Evolutionary conservation across 352 stramenopile species (phyloP), one percentile per base, ranked within the genome.

Genomic region (Aphanomyces astaci): DNA sequence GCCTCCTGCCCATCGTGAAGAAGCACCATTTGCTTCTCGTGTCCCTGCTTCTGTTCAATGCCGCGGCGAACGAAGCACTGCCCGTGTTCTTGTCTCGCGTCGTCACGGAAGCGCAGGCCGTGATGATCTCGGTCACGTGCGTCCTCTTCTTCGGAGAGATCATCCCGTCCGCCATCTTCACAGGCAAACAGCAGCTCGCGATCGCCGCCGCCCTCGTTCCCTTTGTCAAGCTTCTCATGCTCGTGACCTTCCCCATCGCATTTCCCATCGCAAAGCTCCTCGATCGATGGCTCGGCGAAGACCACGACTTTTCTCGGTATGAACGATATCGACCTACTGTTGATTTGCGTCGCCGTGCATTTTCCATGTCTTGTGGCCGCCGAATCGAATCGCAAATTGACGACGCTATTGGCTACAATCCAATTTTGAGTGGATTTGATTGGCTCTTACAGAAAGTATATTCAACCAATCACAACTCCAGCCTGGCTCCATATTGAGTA

Each of bases 121-220:
- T 96, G 54, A 70, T 96, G 30, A 75, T 95, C 36, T 92, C 82
- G 30, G 87, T 96, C 1, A 92, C 82, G 2, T 64, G 90, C 4
- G 80, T 97, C 2, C 71, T 96, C 10, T 77, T 96, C 45, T 95
- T 94, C 75, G 88, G 88, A 4, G 89, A 97, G 70, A 95, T 97
- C 59, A 73, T 96, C 22, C 88, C 88, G 5, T 86, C 72, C 3
- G 87, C 87, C 7, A 72, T 96, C 28, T 97, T 96, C 70, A 97
- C 86, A 1, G 87, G 88, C 2, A 86, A 84, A 4, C 69, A 89
- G 67, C 86, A 96, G 71, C 69, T 97, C 4, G 33, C 65, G 15
- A 78, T 95, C 2, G 88, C 84, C 9, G 63, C 75, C 24, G 66
- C 55, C 48, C 71, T 95, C 52, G 70, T 78, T 15, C 81, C 79